Conservation (phyloP, 371 early-diverging fungal species). For the Mucor racemosus region DNA sequence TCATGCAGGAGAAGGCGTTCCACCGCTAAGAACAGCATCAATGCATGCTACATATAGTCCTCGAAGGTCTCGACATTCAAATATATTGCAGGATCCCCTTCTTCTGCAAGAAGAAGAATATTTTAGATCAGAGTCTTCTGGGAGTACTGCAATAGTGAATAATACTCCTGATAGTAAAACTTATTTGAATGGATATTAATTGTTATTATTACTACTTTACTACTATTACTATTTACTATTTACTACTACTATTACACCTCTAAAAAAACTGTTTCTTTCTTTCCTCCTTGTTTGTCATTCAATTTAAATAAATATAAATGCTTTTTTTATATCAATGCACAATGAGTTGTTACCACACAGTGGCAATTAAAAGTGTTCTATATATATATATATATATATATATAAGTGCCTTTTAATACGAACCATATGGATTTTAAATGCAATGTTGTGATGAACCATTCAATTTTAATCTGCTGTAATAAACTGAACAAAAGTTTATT, state of each 20-base stretch:
- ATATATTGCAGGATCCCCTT: constrained; percentile 14
- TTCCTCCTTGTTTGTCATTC: neutral
- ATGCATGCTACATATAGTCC: constrained; percentile 26
- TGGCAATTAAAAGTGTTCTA: neutral
- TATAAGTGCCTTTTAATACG: neutral
- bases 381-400: no score
- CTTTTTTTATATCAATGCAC: neutral
- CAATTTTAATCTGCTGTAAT: neutral
- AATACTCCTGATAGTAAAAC: constrained; percentile 27
- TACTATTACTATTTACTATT: neutral
- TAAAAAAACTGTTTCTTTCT: neutral
- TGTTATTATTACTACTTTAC: neutral
- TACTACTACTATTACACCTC: neutral
- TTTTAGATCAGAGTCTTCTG: constrained; percentile 20
- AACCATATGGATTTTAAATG: neutral
- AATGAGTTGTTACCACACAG: neutral
- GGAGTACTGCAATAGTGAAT: constrained; percentile 16
- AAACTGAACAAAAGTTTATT: neutral
- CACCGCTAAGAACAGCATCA: constrained; percentile 26
- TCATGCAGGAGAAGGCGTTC: constrained; percentile 13
- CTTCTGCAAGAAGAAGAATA: constrained; percentile 19
- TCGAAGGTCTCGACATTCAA: constrained; percentile 15
- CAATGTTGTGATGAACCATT: neutral
- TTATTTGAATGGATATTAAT: constrained; percentile 21
- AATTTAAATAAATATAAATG: neutral